A percentile compares a stretch with the other conserved stretches of the same genome.
These are phyloP conservation scores for Termitomyces sp. DNA, from an alignment of 768 basidiomycete genomes.

Conservation along the genomic window DNA sequence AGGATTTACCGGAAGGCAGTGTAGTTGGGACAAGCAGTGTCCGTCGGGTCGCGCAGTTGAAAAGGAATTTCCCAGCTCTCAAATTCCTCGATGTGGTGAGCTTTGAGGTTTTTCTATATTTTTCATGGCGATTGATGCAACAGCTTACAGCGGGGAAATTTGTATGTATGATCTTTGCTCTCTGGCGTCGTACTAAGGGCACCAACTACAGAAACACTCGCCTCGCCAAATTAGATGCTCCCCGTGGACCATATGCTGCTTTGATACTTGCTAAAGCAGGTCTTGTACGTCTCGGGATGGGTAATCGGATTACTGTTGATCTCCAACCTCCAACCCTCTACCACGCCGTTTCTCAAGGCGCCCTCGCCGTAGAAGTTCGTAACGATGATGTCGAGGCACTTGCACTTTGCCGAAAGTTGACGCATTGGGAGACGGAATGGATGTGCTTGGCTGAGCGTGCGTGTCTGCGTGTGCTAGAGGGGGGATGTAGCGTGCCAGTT, in stretches of 20 bases:
- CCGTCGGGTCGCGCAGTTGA: conserved; percentile 85
- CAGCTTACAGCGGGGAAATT: conserved; percentile 65
- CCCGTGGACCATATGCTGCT: conserved; percentile 74
- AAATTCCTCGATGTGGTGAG: conserved; percentile 86
- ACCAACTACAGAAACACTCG: conserved; percentile 68
- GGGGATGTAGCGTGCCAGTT: conserved; percentile 96
- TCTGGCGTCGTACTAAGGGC: conserved; percentile 6
- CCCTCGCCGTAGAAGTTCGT: conserved; percentile 83
- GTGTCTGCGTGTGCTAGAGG: conserved; percentile 84
- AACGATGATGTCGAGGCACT: conserved; percentile 53
- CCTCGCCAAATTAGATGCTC: conserved; percentile 83
- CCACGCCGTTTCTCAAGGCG: conserved; percentile 93
- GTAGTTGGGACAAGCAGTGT: conserved; percentile 97
- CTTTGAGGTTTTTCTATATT: conserved; percentile 13
- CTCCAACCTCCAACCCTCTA: conserved; percentile 70
- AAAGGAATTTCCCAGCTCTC: conserved; percentile 67
- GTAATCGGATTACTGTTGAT: conserved; percentile 69
- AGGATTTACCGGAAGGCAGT: conserved; percentile 81
- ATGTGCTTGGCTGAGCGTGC: conserved; percentile 80
- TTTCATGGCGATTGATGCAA: background rate
- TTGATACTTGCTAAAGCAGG: conserved; percentile 94
- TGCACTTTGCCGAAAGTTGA: conserved; percentile 60
- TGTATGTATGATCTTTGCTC: conserved; percentile 44
- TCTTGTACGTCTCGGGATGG: conserved; percentile 72
- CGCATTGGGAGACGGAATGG: conserved; percentile 76